These are phyloP conservation scores for Sordariomycetes sp. DNA, from an alignment of 2,329 filamentous ascomycete genomes.

Conservation along the genomic window DNA sequence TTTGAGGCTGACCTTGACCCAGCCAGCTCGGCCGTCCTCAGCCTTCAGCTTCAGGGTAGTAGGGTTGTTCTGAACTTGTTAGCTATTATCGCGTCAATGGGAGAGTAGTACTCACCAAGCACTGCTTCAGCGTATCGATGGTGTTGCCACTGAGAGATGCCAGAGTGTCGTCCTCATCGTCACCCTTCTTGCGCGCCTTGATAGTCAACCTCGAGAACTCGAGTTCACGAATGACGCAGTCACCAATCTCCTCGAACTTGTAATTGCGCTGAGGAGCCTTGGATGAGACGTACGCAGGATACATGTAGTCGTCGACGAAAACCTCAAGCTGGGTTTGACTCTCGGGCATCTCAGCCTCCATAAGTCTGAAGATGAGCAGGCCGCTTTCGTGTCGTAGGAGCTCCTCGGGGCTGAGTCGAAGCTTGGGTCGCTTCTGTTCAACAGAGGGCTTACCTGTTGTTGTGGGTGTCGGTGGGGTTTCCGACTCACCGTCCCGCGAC, in stretches of 20 bases:
- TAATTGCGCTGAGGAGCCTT: conserved; percentile 60
- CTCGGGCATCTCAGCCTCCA: conserved; percentile 78
- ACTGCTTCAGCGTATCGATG: conserved; percentile 78
- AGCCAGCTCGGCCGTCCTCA: conserved; percentile 60
- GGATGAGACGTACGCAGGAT: conserved; percentile 77
- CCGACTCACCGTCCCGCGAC: neutral
- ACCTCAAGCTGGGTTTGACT: conserved; percentile 74
- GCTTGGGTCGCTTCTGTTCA: conserved; percentile 60
- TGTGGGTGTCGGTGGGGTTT: conserved; percentile 19
- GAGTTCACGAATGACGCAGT: conserved; percentile 93
- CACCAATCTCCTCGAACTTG: conserved; percentile 85
- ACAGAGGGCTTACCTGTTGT: conserved; percentile 33
- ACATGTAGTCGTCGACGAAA: conserved; percentile 89
- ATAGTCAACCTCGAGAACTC: conserved; percentile 92
- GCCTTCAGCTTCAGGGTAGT: conserved; percentile 74
- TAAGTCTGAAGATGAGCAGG: conserved; percentile 85
- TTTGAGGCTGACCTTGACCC: conserved; percentile 83
- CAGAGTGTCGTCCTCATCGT: conserved; percentile 69
- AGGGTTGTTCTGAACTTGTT: conserved; percentile 63
- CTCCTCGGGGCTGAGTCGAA: conserved; percentile 71
- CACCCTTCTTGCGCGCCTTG: conserved; percentile 69
- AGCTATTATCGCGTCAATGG: neutral
- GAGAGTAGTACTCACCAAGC: conserved; percentile 51
- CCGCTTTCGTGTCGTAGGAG: conserved; percentile 82
- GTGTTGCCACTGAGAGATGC: conserved; percentile 81